Percentiles rank a stretch among this genome's conserved stretches.
phyloP scores from a whole-genome alignment of 2,329 filamentous ascomycete species.

The Cyphellophora attinorum region DNA sequence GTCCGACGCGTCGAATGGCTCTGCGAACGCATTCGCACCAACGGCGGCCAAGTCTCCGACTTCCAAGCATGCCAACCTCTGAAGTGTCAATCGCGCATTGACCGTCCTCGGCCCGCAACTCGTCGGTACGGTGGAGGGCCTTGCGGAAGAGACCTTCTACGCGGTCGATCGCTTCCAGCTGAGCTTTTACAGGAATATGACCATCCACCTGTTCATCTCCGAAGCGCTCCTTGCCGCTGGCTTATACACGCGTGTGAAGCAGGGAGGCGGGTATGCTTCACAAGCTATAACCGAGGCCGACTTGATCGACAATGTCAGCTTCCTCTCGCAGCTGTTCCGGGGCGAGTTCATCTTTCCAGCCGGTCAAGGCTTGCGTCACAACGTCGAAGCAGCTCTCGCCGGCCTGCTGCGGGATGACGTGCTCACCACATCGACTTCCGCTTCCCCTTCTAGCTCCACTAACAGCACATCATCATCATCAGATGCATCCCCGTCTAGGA shows the following conservation, averaged over 20 bases:
- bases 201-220: conserved; percentile 92
- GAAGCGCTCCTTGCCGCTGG: conserved; percentile 83
- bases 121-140: conserved; percentile 66
- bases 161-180: conserved; percentile 94
- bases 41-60: conserved; percentile 87
- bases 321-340: conserved; percentile 82
- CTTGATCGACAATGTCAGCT: conserved; percentile 69
- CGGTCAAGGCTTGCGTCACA: conserved; percentile 63
- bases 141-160: conserved; percentile 87
- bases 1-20: conserved; percentile 87
- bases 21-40: conserved; percentile 66
- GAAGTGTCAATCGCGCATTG: conserved; percentile 82
- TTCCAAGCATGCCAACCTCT: conserved; percentile 73
- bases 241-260: conserved; percentile 85
- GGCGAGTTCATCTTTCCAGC: conserved; percentile 95
- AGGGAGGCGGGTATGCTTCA: conserved; percentile 71
- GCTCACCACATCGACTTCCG: conserved; percentile 51
- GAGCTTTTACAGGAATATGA: conserved; percentile 99
- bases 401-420: conserved; percentile 72
- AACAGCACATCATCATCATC: too few relatives aligned
- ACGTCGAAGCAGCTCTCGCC: conserved; percentile 68
- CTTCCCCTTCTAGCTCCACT: too few relatives aligned
- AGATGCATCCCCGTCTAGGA: conserved; percentile 20
- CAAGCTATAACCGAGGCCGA: conserved; percentile 70
- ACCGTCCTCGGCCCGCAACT: conserved; percentile 86